These are phyloP conservation scores for Epichloe glyceriae DNA, from an alignment of 2,329 filamentous ascomycete genomes.

Conservation along the genomic window DNA sequence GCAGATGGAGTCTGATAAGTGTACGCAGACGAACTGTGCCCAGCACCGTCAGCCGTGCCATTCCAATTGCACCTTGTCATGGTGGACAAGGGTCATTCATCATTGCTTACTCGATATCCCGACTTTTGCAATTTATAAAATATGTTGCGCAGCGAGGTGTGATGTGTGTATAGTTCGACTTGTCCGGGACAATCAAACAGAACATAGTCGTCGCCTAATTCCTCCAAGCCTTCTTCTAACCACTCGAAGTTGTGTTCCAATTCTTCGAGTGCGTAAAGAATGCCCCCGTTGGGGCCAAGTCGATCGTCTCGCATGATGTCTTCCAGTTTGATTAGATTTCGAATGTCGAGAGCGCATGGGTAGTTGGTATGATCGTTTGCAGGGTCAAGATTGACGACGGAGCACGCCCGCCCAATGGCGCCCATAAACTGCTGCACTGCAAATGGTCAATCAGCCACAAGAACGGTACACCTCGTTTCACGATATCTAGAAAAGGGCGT, in stretches of 20 bases:
- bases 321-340: conserved; percentile 77
- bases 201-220: conserved; percentile 79
- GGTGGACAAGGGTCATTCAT: background rate
- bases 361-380: conserved; percentile 91
- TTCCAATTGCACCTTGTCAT: background rate
- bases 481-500: background rate
- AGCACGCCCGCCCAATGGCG: conserved; percentile 88
- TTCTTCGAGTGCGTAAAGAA: conserved; percentile 89
- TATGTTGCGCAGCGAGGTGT: conserved; percentile 81
- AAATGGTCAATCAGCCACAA: background rate
- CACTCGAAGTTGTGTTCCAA: conserved; percentile 89
- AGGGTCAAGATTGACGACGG: conserved; percentile 90
- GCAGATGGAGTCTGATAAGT: conserved; percentile 89
- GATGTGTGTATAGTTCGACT: conserved; percentile 93
- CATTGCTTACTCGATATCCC: conserved; percentile 61
- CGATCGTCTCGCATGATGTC: conserved; percentile 89
- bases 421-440: conserved; percentile 92
- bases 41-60: conserved; percentile 8
- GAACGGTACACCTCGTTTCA: background rate
- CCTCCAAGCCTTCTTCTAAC: conserved; percentile 69
- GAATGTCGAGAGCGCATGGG: conserved; percentile 79
- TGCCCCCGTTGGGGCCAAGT: conserved; percentile 82
- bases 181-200: conserved; percentile 95
- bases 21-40: conserved; percentile 72
- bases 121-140: conserved; percentile 83